Evolutionary conservation across 306 rosid species (phyloP), one percentile per base, ranked within the genome.

Genomic region (Vigna radiata): DNA sequence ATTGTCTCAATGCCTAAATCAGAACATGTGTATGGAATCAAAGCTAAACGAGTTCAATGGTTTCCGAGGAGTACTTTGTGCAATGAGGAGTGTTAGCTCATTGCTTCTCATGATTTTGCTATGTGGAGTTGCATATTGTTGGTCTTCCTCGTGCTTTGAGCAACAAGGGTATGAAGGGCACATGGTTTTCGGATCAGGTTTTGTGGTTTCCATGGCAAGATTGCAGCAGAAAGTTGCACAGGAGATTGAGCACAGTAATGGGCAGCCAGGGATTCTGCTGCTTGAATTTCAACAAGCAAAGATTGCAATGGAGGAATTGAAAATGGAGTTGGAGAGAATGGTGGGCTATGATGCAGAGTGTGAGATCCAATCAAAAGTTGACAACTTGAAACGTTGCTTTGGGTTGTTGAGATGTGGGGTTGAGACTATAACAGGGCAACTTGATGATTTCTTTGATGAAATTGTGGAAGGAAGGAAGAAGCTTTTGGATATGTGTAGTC

Each of bases 391-490:
- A 83, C 11, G 25, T 39, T 85, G 87, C 55, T 59, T 87, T 73
- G 96, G 92, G 49, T 25, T 84, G 54, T 81, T 90, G 72, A 85
- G 85, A 73, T 81, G 83, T 85, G 92, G 96, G 75, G 83, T 87
- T 43, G 96, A 88, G 79, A 77, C 77, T 61, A 75, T 88, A 67
- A 53, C 88, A 73, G 91, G 84, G 17, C 90, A 90, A 76, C 87
- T 87, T 76, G 91, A 90, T 85, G 96, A 90, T 82, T 88, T 90
- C 81, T 82, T 90, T 66, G 96, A 90, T 85, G 96, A 88, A 75
- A 90, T 90, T 68, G 96, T 88, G 11, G 88, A 88, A 36, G 90
- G 88, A 67, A 90, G 96, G 84, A 87, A 90, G 85, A 87, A 78
- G 83, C 88, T 90, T 81, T 85, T 88, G 85, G 90, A 90, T 73